Base-by-base conservation (phyloP, 2,329 filamentous ascomycete species). In the Fusarium sp. region DNA sequence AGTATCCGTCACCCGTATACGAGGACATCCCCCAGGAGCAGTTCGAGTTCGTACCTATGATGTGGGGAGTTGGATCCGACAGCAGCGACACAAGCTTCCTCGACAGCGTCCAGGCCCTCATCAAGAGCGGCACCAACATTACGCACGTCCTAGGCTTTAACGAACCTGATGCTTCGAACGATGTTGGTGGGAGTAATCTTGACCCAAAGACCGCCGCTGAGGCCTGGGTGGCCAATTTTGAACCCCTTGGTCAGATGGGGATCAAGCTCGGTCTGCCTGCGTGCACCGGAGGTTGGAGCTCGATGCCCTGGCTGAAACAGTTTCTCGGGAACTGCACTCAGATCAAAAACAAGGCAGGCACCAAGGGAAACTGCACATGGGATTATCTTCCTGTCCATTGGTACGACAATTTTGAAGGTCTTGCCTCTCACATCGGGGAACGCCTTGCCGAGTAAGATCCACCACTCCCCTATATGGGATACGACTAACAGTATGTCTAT, bases 21-120 rank as follows among this genome's bases (percentile, higher is more conserved):
- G 73, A 81, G 45, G 81, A 85, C 59, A 78, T 86, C 33, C 76
- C 86, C 0, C 88, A 91, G 75, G 83, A 85, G 15, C 81, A 86
- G 15, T 90, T 96, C 75, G 87, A 94, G 80, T 97, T 94, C 81
- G 91, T 96, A 2, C 94, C 94, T 60, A 95, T 95, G 93, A 88
- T 95, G 69, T 96, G 92, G 92, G 93, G 93, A 35, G 85, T 89
- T 11, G 83, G 85, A 4, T 68, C 82, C 14, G 79, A 86, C 66
- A 80, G 84, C 32, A 83, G 85, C 65, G 87, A 89, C 79, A 90
- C 87, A 0, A 85, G 86, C 1, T 95, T 95, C 81, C 85, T 91
- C 45, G 82, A 87, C 65, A 84, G 87, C 2, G 89, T 96, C 43
- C 87, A 86, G 76, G 72, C 76, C 1, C 85, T 92, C 61, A 86